Evolutionary conservation across 164 flowering plant species (phyloP), one percentile per base, ranked within the genome.

Genomic region (Houttuynia cordata): DNA sequence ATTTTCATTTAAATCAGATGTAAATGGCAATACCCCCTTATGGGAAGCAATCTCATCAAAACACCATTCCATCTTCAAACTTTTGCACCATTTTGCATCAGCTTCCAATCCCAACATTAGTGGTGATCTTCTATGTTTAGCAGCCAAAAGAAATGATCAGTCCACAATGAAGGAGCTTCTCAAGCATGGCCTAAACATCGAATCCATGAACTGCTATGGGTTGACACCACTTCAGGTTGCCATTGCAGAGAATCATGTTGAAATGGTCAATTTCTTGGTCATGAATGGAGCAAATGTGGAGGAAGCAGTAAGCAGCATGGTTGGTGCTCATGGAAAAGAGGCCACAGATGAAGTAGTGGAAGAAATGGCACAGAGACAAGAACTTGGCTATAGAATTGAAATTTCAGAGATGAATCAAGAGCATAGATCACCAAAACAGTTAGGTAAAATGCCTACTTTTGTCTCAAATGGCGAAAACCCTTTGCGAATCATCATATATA

Each of bases 1-100:
- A n/a, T 9, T 17, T 17, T 49, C 23, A 65, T 63, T n/a, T 19
- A 57, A 68, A 47, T 56, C 83, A 91, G 96, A 91, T 62, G 39
- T 69, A 30, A 74, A 82, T 61, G 96, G 94, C 13, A 75, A 88
- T 75, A 86, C 87, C 45, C 84, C 97, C 20, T 22, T 85, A 63
- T 91, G 96, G 97, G 81, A 82, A 40, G 87, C 96, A 18, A 78
- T 91, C 58, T 61, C 84, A 22, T 53, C 81, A 37, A 85, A 82
- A 60, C 83, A 85, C 71, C 79, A 82, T 64, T 76, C 86, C 7
- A 78, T 82, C 64, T 88, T 88, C 64, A 71, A 76, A 60, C 74
- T 83, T 53, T 75, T 91, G 22, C 80, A 79, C 78, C 76, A 83
- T 62, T 76, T 67, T 51, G 83, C 92, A 14, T 70, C 77, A 53